These are phyloP conservation scores for Oryza glumipatula DNA, from an alignment of 176 grass and related monocot genomes.

Conservation along the genomic window DNA sequence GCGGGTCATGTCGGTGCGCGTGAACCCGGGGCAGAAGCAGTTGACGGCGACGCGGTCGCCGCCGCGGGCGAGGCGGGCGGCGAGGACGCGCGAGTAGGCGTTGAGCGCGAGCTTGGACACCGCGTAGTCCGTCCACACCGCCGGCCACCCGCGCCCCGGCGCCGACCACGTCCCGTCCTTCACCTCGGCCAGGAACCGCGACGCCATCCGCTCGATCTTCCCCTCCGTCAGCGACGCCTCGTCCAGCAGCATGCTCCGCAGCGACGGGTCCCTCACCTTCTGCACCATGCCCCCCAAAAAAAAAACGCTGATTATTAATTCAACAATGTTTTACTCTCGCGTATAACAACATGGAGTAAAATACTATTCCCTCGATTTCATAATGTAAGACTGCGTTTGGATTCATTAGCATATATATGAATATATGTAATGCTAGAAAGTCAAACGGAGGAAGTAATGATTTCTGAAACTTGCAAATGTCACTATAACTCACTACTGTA, in stretches of 20 bases:
- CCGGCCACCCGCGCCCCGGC: constrained; percentile 61
- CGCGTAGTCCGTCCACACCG: constrained; percentile 77
- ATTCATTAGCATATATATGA: too few relatives aligned
- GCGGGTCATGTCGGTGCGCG: constrained; percentile 81
- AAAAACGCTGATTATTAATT: not conserved
- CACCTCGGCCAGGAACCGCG: constrained; percentile 61
- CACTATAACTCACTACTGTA: not conserved
- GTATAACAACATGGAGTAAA: not conserved
- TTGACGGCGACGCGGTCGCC: constrained; percentile 62
- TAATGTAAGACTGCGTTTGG: too few relatives aligned
- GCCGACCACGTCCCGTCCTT: constrained; percentile 55
- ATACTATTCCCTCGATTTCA: too few relatives aligned
- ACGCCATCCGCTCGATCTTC: constrained; percentile 56
- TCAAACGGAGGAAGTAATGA: too few relatives aligned
- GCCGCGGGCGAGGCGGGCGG: constrained; percentile 40
- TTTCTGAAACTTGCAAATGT: not conserved
- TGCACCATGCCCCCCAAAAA: constrained; percentile 8
- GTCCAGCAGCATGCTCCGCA: constrained; percentile 51
- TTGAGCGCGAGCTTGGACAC: constrained; percentile 83
- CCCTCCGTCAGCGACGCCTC: constrained; percentile 55
- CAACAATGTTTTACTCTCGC: not conserved
- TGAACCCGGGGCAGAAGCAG: constrained; percentile 98
- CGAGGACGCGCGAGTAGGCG: constrained; percentile 65
- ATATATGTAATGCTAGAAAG: too few relatives aligned
- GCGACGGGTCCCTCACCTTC: constrained; percentile 58